Percentiles rank a stretch among this genome's conserved stretches.
Conservation (phyloP, 164 flowering plant genomes). For the Stephania cephalantha region DNA sequence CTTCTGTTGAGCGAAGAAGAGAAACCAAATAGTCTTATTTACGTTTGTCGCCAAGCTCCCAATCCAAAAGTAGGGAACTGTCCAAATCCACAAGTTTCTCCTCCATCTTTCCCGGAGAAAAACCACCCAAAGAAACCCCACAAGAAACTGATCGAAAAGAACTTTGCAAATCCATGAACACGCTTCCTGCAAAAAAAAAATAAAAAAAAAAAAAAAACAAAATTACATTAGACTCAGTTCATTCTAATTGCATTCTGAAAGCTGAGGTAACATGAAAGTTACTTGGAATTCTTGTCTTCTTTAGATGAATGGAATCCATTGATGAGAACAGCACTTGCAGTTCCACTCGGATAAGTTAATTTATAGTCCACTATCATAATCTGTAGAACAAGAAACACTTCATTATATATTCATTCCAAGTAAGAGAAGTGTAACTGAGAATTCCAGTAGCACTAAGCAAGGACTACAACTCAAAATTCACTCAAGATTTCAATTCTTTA, state of each 20-base stretch:
- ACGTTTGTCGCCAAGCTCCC: constrained; percentile 49
- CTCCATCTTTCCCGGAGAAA: constrained; percentile 35
- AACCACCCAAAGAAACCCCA: constrained; percentile 42
- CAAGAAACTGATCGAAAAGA: constrained; percentile 25
- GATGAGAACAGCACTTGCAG: constrained; percentile 85
- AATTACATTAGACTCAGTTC: not conserved
- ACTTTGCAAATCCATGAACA: constrained; percentile 23
- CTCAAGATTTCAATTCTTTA: too few relatives aligned
- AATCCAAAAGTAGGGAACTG: constrained; percentile 69
- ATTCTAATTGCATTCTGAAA: not conserved
- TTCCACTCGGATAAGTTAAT: constrained; percentile 73
- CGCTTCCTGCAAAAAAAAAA: constrained; percentile 37
- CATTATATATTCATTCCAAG: not conserved
- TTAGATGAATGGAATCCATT: constrained; percentile 68
- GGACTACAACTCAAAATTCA: too few relatives aligned
- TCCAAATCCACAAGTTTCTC: constrained; percentile 49
- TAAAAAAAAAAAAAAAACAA: not conserved
- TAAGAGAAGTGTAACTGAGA: too few relatives aligned
- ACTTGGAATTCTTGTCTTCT: constrained; percentile 71
- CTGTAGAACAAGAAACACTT: constrained; percentile 28
- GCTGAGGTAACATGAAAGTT: constrained; percentile 3
- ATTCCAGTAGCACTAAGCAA: too few relatives aligned
- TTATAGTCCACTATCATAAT: constrained; percentile 78
- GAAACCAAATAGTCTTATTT: not conserved
- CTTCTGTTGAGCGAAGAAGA: not conserved